Base-by-base conservation (phyloP, 129 eudicot species). In the Ambrosia trifida region DNA sequence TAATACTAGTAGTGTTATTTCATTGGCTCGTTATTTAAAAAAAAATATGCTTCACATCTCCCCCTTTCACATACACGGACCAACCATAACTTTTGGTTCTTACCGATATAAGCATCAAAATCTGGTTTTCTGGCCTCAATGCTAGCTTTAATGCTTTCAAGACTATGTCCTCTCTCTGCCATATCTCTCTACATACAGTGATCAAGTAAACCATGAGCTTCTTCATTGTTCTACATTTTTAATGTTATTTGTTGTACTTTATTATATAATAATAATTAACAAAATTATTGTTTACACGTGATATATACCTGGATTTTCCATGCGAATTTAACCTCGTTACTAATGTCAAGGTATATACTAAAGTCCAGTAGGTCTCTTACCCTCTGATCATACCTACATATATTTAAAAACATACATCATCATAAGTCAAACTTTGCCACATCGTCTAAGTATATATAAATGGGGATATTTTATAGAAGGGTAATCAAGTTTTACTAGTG, bases 91-190 rank as follows among this genome's bases (percentile, higher is more conserved):
- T 2, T 40, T 7, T 40, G 44, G 44, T 40, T 40, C 44, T 70
- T 86, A 89, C 98, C 98, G 65, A 93, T 93, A 78, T 71, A 92
- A 68, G 98, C 98, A 78, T 92, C 98, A 60, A 92, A 92, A 65
- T 92, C 98, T 7, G 96, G 98, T 71, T 92, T 92, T 45, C 98
- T 68, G 80, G 98, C 98, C 84, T 93, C 98, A 58, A 93, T 93
- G 70, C 96, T 93, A 49, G 98, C 98, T 69, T 93, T 89, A 72
- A 93, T 93, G 75, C 96, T 93, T 56, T 93, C 96, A 52, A 93
- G 96, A 72, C 96, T 93, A 83, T 93, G 98, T 46, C 98, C 98
- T 87, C 98, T 83, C 81, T 93, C 98, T 56, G 96, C 95, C 96
- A 89, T 93, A 77, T 93, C 98, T 79, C 98, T 89, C 98, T 93